phyloP scores from a whole-genome alignment of 2,329 filamentous ascomycete species.

The Aspergillus cejpii region DNA sequence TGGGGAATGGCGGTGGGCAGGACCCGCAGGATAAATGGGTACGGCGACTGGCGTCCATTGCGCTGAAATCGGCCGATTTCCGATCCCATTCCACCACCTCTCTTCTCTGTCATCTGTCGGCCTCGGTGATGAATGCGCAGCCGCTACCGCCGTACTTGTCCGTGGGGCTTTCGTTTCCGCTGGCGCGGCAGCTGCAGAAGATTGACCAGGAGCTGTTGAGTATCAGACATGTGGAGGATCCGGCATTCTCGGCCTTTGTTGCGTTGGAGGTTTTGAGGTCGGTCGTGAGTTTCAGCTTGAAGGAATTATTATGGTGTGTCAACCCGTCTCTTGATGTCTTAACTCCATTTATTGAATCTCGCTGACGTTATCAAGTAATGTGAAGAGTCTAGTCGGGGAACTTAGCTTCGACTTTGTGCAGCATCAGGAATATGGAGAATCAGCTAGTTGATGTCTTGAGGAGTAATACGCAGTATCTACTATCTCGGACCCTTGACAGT shows the following conservation, averaged over 20 bases:
- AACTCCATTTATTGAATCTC: too few relatives aligned
- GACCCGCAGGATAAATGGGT: conserved; percentile 49
- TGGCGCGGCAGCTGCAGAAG: conserved; percentile 51
- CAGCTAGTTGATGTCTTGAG: conserved; percentile 8
- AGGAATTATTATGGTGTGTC: conserved; percentile 26
- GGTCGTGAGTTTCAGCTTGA: conserved; percentile 26
- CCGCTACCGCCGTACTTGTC: conserved; percentile 63
- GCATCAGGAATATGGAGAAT: conserved; percentile 5
- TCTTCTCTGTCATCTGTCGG: conserved; percentile 62
- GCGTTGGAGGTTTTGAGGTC: conserved; percentile 55
- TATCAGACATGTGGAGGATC: conserved; percentile 58
- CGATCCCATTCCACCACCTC: conserved; percentile 44
- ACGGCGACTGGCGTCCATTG: conserved; percentile 50
- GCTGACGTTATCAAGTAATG: conserved; percentile 19
- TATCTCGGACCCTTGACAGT: too few relatives aligned
- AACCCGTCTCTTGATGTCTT: not conserved
- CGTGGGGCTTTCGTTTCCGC: conserved; percentile 54
- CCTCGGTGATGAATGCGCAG: conserved; percentile 56
- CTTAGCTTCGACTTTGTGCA: conserved; percentile 26
- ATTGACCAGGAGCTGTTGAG: conserved; percentile 55
- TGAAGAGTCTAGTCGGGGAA: conserved; percentile 28
- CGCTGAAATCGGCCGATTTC: conserved; percentile 50
- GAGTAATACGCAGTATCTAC: not conserved
- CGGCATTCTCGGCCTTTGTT: conserved; percentile 66
- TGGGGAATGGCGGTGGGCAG: conserved; percentile 10